Evolutionary conservation across 1,139 yeast genomes (phyloP), one percentile per base, ranked within the genome.

Genomic region (Arxiozyma heterogenica): DNA sequence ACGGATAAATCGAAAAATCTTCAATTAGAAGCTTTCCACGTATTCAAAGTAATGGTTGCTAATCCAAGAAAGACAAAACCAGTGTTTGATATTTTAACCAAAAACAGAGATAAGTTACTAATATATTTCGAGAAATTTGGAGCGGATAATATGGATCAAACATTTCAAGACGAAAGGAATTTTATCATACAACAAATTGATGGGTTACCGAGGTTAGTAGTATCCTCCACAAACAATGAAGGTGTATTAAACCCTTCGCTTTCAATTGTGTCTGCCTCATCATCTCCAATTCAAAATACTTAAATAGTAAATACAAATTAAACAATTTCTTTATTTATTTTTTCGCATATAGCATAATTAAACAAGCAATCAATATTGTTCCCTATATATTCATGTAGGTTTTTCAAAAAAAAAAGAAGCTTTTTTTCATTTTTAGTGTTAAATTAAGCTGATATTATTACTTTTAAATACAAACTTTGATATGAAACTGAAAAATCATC

Each of bases 31-130:
- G 93, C 96, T 3, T 93, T 93, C 67, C 93, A 93, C 63, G 85
- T 93, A 43, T 93, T 93, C 73, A 93, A 93, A 70, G 87, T 84
- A 46, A 89, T 93, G 71, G 91, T 90, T 41, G 98, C 97, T 8
- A 93, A 93, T 68, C 98, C 98, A 7, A 84, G 86, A 61, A 91
- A 91, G 69, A 78, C 90, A 1, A 89, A 84, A 65, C 82, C 85
- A 12, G 83, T 93, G 2, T 73, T 80, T 56, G 97, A 91, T 68
- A 86, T 93, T 23, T 74, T 93, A 60, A 80, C 83, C 47, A 90
- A 90, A 65, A 93, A 93, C 69, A 83, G 89, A 65, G 84, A 79
- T 51, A 87, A 87, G 65, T 78, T 93, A 58, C 71, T 91, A 48
- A 76, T 77, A 43, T 89, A 88, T 67, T 78, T 93, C 58, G 78